Evolutionary conservation across 176 grass and related monocot species (phyloP), one percentile per base, ranked within the genome.

Genomic region (Aechmea fasciata): DNA sequence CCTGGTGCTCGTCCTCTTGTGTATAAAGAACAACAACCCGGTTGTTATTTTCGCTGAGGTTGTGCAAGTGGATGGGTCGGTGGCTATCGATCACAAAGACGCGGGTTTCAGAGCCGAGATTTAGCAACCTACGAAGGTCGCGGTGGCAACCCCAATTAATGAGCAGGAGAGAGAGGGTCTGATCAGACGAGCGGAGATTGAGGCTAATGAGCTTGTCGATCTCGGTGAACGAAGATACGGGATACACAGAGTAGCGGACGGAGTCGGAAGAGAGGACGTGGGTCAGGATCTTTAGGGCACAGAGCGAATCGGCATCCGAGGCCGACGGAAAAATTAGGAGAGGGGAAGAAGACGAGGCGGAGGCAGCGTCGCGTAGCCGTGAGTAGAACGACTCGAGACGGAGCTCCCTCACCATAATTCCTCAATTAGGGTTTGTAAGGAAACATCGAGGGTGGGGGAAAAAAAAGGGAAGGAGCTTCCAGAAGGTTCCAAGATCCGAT

Each of bases 81-180:
- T 89, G 88, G 65, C 85, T 92, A 26, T 96, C 92, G 0, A 92
- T 70, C 49, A 96, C 76, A 3, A 96, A 96, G 1, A 85, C 81
- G 10, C 68, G 18, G 71, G 71, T 48, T 7, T 71, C 80, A 5
- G 76, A 51, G 52, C 64, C 77, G 66, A 71, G 71, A 19, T 80
- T 80, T 13, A 92, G 81, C 25, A 96, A 2, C 20, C 70, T 50
- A n/a, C 80, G 68, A 47, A 90, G 81, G 70, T 96, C 92, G 23
- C 78, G 71, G 52, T 79, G 83, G 47, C 87, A 87, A 71, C 92
- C 92, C 92, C 88, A 96, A 70, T 96, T 96, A 67, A 96, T 61
- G 49, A 92, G 84, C 11, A 96, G 48, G 3, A 87, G 22, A 65
- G 77, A 92, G 52, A 90, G 66, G 24, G 75, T 59, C 17, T 79